phyloP scores from a whole-genome alignment of 164 flowering plant genomes.

The Dillenia suffruticosa region DNA sequence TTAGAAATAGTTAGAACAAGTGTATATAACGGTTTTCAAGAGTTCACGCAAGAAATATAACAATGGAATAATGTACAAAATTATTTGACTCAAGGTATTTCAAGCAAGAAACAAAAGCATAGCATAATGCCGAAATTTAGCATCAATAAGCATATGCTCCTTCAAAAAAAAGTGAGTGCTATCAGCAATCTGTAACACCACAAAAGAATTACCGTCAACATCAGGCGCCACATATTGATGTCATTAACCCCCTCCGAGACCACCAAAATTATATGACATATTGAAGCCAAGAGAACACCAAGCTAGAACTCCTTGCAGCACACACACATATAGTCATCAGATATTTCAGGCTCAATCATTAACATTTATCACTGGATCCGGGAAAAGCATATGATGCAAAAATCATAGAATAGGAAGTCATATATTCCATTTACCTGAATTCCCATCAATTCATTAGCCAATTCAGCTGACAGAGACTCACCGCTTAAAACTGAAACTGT shows the following conservation, averaged over 20 bases:
- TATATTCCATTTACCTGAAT: conserved; percentile 60
- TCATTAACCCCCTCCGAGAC: conserved; percentile 87
- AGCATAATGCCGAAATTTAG: too few species aligned
- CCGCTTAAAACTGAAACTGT: conserved; percentile 62
- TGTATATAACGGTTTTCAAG: too few species aligned
- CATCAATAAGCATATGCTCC: too few species aligned
- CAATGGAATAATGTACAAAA: too few species aligned
- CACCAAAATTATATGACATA: conserved; percentile 80
- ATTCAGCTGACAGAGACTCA: conserved; percentile 75
- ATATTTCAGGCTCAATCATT: too few species aligned
- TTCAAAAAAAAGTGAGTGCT: too few species aligned
- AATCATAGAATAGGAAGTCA: too few species aligned
- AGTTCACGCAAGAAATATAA: too few species aligned
- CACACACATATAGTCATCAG: neutral
- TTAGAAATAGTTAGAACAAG: neutral
- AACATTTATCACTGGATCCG: too few species aligned
- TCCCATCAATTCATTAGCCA: conserved; percentile 88
- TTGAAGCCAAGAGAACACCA: conserved; percentile 79
- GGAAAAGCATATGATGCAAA: too few species aligned
- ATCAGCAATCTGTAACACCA: too few species aligned
- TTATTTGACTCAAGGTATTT: neutral
- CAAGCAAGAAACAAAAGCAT: conserved; percentile 1
- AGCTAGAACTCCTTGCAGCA: conserved; percentile 89
- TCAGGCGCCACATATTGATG: conserved; percentile 70
- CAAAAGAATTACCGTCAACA: conserved; percentile 60